These are phyloP conservation scores for Drechslerella stenobrocha DNA, from an alignment of 2,329 filamentous ascomycete species.

Conservation along the genomic window DNA sequence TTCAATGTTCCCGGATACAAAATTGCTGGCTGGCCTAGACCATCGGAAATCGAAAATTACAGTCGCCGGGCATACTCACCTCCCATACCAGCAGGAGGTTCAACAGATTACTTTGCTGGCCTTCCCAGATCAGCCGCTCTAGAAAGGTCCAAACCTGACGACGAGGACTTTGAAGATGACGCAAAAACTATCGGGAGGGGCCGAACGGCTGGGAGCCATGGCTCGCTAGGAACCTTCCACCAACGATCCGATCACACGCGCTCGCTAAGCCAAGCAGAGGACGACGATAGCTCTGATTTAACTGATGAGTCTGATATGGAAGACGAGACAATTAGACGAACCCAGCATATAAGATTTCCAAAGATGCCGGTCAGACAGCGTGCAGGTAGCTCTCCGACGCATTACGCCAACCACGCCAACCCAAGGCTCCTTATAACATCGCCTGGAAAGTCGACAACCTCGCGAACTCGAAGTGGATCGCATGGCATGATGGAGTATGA, in stretches of 20 bases:
- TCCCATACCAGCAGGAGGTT: slow-evolving; percentile 78
- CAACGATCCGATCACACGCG: slow-evolving; percentile 62
- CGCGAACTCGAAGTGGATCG: slow-evolving; percentile 51
- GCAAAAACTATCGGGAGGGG: slow-evolving; percentile 61
- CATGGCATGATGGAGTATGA: slow-evolving; percentile 53
- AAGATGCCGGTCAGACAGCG: slow-evolving; percentile 90
- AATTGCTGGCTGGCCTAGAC: slow-evolving; percentile 77
- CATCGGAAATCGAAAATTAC: slow-evolving; percentile 63
- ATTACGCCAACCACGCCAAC: slow-evolving; percentile 58
- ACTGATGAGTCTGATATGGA: slow-evolving; percentile 84
- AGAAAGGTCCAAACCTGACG: slow-evolving; percentile 64
- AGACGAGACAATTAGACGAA: slow-evolving; percentile 67
- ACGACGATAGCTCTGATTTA: slow-evolving; percentile 82
- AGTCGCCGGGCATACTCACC: slow-evolving; percentile 78
- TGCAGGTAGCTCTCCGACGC: slow-evolving; percentile 81
- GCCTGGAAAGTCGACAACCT: slow-evolving; percentile 64
- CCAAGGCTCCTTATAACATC: slow-evolving; percentile 67
- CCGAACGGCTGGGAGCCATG: slow-evolving; percentile 69
- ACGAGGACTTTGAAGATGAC: slow-evolving; percentile 72
- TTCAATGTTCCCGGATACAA: slow-evolving; percentile 81
- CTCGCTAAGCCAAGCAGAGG: slow-evolving; percentile 61
- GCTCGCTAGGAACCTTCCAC: slow-evolving; percentile 67
- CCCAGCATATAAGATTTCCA: slow-evolving; percentile 90
- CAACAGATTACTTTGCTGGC: slow-evolving; percentile 76
- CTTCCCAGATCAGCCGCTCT: slow-evolving; percentile 65